A percentile compares a stretch with the other conserved stretches of the same genome.
Evolutionary conservation across 345 rosid species (phyloP).

Genomic region (Brassica juncea): DNA sequence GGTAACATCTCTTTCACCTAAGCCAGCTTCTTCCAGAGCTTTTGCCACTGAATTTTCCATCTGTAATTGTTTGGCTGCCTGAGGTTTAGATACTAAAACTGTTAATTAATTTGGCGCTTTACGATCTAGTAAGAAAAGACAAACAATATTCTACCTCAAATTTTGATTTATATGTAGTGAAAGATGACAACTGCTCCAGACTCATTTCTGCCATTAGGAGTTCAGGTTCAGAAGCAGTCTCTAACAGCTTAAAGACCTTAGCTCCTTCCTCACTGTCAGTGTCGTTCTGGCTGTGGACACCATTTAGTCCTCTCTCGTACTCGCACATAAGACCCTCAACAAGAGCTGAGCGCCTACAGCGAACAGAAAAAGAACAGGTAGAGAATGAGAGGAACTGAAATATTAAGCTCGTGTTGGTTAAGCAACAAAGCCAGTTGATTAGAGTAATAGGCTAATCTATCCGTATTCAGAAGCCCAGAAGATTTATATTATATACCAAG

Average conservation of each 20-base stretch:
- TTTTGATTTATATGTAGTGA: slow-evolving; percentile 65
- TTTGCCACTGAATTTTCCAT: slow-evolving; percentile 66
- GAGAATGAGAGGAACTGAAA: slow-evolving; percentile 13
- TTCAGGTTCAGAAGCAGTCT: slow-evolving; percentile 91
- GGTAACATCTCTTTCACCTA: slow-evolving; percentile 74
- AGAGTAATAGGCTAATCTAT: slow-evolving; percentile 6
- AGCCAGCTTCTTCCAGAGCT: slow-evolving; percentile 71
- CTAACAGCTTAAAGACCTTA: slow-evolving; percentile 64
- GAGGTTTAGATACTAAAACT: slow-evolving; percentile 26
- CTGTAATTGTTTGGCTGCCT: slow-evolving; percentile 67
- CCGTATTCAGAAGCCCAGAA: slow-evolving; percentile 12
- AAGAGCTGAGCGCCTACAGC: slow-evolving; percentile 62
- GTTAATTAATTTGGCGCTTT: not conserved
- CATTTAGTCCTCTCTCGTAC: slow-evolving; percentile 50
- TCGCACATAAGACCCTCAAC: slow-evolving; percentile 72
- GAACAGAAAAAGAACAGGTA: slow-evolving; percentile 27
- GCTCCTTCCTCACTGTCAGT: slow-evolving; percentile 87
- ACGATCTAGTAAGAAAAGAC: slow-evolving; percentile 1
- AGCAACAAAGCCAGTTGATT: slow-evolving; percentile 9
- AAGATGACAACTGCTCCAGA: slow-evolving; percentile 71
- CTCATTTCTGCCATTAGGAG: slow-evolving; percentile 94
- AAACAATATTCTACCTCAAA: slow-evolving; percentile 59
- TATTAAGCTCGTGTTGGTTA: not conserved
- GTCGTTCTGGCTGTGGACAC: slow-evolving; percentile 50
- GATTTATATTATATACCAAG: slow-evolving; percentile 4